These are phyloP conservation scores for Scheffersomyces titani DNA, from an alignment of 1,139 yeast species.

Conservation along the genomic window DNA sequence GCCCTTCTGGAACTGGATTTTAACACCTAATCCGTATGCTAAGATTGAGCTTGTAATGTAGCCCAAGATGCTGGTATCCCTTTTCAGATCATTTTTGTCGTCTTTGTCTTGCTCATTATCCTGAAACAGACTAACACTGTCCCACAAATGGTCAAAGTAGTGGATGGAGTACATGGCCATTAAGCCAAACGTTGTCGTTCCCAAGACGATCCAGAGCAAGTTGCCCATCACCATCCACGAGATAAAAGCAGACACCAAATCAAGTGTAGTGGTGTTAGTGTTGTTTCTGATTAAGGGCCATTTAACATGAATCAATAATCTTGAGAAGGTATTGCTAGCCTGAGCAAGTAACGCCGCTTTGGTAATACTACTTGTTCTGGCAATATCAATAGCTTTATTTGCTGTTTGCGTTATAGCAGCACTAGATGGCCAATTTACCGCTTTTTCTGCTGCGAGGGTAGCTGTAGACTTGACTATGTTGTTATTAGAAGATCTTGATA, in stretches of 20 bases:
- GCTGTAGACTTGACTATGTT: neutral
- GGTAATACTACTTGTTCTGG: slow-evolving; percentile 14
- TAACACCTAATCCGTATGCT: slow-evolving; percentile 42
- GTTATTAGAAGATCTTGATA: neutral
- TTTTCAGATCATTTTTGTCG: slow-evolving; percentile 5
- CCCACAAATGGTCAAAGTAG: slow-evolving; percentile 35
- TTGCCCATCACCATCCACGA: slow-evolving; percentile 59
- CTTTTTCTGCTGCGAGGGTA: neutral
- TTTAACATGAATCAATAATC: slow-evolving; percentile 52
- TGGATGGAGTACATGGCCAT: slow-evolving; percentile 51
- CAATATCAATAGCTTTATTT: no score
- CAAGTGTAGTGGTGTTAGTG: slow-evolving; percentile 49
- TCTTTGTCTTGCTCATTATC: slow-evolving; percentile 15
- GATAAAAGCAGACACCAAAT: slow-evolving; percentile 59
- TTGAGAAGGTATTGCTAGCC: slow-evolving; percentile 42
- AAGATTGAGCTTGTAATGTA: slow-evolving; percentile 37
- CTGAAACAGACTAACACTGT: slow-evolving; percentile 13
- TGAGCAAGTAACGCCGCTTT: slow-evolving; percentile 44
- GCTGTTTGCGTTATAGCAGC: no score
- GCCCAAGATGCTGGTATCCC: slow-evolving; percentile 33
- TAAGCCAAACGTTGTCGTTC: slow-evolving; percentile 66
- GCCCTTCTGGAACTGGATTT: slow-evolving; percentile 38
- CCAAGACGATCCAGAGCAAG: slow-evolving; percentile 58
- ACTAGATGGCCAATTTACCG: neutral
- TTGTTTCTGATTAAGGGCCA: slow-evolving; percentile 58